These are phyloP conservation scores for Tetracladium marchalianum DNA, from an alignment of 495 filamentous ascomycete genomes.

Conservation along the genomic window DNA sequence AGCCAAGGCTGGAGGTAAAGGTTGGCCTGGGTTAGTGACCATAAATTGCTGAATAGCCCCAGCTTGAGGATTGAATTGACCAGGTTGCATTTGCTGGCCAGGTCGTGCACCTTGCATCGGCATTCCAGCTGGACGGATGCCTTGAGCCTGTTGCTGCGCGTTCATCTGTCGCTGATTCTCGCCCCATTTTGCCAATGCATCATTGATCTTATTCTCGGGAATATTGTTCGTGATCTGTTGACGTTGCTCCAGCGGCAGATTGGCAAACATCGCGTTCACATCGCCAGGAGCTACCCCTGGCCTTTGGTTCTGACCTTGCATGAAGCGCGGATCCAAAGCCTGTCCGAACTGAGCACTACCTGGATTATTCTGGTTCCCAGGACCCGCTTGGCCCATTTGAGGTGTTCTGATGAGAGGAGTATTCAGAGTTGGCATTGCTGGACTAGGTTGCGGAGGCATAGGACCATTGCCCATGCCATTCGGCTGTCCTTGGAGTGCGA, in stretches of 20 bases:
- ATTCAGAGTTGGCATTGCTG: slow-evolving; percentile 39
- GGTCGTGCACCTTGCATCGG: slow-evolving; percentile 14
- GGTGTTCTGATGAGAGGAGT: slow-evolving; percentile 34
- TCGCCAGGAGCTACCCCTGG: slow-evolving; percentile 18
- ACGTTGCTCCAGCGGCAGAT: slow-evolving; percentile 25
- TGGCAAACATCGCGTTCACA: slow-evolving; percentile 27
- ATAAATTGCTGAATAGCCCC: slow-evolving; percentile 18
- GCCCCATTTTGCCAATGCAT: slow-evolving; percentile 31
- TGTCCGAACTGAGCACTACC: slow-evolving; percentile 26
- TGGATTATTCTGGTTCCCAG: slow-evolving; percentile 22
- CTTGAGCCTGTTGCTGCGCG: slow-evolving; percentile 11
- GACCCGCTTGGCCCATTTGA: slow-evolving; percentile 26
- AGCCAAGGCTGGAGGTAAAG: slow-evolving; percentile 17
- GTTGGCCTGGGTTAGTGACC: slow-evolving; percentile 18
- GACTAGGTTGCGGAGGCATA: slow-evolving; percentile 37
- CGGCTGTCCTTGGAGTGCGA: slow-evolving; percentile 36
- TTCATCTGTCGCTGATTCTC: slow-evolving; percentile 3
- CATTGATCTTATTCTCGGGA: slow-evolving; percentile 30
- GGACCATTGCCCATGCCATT: slow-evolving; percentile 29
- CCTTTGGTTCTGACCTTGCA: slow-evolving; percentile 25
- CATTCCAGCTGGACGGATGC: slow-evolving; percentile 19
- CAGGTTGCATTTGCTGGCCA: slow-evolving; percentile 18
- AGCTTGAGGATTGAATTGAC: slow-evolving; percentile 25
- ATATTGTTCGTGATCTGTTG: slow-evolving; percentile 17
- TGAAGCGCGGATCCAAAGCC: slow-evolving; percentile 32